A percentile compares a stretch with the other conserved stretches of the same genome.
Conservation (phyloP, 768 basidiomycete species). For the Suillus subluteus region DNA sequence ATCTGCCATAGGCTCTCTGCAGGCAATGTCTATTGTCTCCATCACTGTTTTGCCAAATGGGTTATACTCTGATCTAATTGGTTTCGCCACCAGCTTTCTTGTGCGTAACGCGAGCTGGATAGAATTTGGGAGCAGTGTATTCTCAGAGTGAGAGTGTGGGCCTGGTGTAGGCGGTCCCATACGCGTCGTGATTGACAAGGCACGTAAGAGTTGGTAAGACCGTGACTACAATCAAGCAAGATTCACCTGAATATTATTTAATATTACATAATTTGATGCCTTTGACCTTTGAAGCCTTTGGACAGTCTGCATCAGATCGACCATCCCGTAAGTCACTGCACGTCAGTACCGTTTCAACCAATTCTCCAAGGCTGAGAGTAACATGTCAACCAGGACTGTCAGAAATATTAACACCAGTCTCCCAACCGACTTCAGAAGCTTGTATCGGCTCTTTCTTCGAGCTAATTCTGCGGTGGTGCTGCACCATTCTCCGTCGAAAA, state of each 20-base stretch:
- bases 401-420: conserved; percentile 14
- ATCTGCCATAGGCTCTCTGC: background rate
- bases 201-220: too few species aligned
- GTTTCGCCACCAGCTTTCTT: background rate
- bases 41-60: background rate
- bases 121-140: background rate
- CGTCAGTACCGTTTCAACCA: background rate
- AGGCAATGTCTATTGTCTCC: background rate
- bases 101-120: background rate
- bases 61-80: background rate
- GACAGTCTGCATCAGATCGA: too few species aligned
- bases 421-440: conserved; percentile 49
- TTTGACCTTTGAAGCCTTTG: too few species aligned
- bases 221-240: too few species aligned
- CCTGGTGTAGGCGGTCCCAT: background rate
- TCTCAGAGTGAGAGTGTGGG: background rate
- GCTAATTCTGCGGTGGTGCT: conserved; percentile 61
- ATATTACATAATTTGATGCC: background rate
- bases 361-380: background rate
- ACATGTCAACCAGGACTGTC: background rate
- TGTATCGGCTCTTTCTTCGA: conserved; percentile 64
- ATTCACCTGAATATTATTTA: too few species aligned
- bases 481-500: conserved; percentile 48
- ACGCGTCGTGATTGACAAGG: too few species aligned
- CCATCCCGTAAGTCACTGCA: background rate